A percentile compares a stretch with the other conserved stretches of the same genome.
These are phyloP conservation scores for Boeremia lycopersici DNA, from an alignment of 2,329 filamentous ascomycete genomes.

Conservation along the genomic window DNA sequence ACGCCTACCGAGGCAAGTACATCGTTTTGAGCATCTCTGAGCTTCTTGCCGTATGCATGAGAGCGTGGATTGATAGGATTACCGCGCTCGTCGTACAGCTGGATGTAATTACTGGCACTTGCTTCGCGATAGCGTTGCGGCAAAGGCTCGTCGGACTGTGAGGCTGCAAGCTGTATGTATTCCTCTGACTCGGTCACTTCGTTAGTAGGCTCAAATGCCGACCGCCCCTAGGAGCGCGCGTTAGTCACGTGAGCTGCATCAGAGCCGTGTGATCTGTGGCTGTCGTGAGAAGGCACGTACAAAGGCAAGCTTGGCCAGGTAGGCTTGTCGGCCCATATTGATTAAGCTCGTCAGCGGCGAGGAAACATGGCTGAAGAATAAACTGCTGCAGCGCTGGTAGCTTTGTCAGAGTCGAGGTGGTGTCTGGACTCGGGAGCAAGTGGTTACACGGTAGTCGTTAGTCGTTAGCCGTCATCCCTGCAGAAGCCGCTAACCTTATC, in stretches of 20 bases:
- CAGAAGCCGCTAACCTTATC: conserved; percentile 28
- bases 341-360: not conserved
- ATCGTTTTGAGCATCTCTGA: conserved; percentile 56
- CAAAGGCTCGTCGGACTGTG: conserved; percentile 28
- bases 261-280: not conserved
- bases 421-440: no score
- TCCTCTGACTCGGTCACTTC: conserved; percentile 28
- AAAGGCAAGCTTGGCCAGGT: conserved; percentile 46
- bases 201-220: conserved; percentile 47
- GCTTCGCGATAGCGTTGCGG: conserved; percentile 30
- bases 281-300: conserved; percentile 24
- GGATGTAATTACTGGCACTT: conserved; percentile 37
- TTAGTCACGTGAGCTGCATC: conserved; percentile 20
- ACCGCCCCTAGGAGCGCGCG: conserved; percentile 45
- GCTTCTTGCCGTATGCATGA: conserved; percentile 46
- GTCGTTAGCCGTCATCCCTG: not conserved
- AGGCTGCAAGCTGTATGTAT: conserved; percentile 36
- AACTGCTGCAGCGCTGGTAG: not conserved
- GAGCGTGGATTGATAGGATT: conserved; percentile 52
- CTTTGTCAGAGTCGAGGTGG: not conserved
- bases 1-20: conserved; percentile 56
- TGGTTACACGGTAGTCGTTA: not conserved
- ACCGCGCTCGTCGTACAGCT: conserved; percentile 54
- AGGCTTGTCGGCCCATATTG: conserved; percentile 46
- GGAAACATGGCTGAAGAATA: not conserved